A percentile compares a stretch with the other conserved stretches of the same genome.
phyloP scores from a whole-genome alignment of 192 early-diverging fungal species.

The Funneliformis geosporum region DNA sequence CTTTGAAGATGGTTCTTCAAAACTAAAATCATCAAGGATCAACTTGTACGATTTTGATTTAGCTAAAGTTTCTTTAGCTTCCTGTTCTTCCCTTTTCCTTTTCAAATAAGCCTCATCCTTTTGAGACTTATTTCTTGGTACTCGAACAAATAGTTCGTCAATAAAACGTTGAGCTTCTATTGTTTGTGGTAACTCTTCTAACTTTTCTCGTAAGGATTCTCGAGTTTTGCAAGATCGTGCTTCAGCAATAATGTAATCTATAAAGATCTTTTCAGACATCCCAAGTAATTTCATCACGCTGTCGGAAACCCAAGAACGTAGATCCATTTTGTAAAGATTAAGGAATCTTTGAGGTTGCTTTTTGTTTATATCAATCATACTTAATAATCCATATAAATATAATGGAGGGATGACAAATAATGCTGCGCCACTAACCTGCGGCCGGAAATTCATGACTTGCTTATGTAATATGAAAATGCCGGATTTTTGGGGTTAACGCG shows the following conservation, averaged over 20 bases:
- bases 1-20: conserved; percentile 45
- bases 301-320: conserved; percentile 13
- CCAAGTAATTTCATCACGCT: background rate
- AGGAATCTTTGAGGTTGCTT: too few species aligned
- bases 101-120: background rate
- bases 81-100: conserved; percentile 1
- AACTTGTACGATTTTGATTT: conserved; percentile 31
- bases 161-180: background rate
- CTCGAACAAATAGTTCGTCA: background rate
- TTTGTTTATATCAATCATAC: too few species aligned
- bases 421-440: too few species aligned
- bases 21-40: conserved; percentile 40
- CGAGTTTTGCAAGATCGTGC: background rate
- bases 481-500: too few species aligned
- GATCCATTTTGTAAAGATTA: background rate
- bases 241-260: conserved; percentile 19
- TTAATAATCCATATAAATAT: too few species aligned
- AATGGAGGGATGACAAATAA: too few species aligned
- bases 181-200: background rate
- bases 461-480: too few species aligned
- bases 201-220: background rate
- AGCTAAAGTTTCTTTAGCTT: background rate
- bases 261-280: background rate
- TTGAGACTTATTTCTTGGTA: background rate
- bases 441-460: too few species aligned